Conservation (phyloP, 345 rosid genomes). For the Iberis pinnata region DNA sequence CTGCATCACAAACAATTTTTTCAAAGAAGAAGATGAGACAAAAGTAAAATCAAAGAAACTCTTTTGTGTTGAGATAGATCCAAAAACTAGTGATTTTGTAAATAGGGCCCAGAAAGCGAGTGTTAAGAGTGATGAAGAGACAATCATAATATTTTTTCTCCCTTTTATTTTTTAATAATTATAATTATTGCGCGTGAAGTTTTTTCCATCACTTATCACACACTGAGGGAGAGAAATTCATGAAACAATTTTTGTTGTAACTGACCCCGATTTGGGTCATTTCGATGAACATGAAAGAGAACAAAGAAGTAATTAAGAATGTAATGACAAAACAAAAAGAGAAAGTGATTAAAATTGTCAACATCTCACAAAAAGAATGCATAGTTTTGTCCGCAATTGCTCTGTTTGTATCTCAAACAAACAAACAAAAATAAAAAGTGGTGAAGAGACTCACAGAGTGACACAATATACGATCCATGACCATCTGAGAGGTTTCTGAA, state of each 20-base stretch:
- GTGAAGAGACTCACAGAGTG: constrained; percentile 69
- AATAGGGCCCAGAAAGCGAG: constrained; percentile 30
- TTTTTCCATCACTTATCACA: background rate
- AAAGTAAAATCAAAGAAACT: constrained; percentile 11
- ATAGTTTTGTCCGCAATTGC: constrained; percentile 26
- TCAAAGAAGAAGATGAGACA: constrained; percentile 18
- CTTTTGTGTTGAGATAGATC: background rate
- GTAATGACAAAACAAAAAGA: background rate
- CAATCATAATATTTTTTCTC: background rate
- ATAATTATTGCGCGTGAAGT: constrained; percentile 28
- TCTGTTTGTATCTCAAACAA: constrained; percentile 17
- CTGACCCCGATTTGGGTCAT: background rate
- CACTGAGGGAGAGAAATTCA: background rate
- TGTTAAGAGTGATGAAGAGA: background rate
- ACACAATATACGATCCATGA: constrained; percentile 94
- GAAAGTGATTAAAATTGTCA: constrained; percentile 10
- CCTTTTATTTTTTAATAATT: constrained; percentile 8
- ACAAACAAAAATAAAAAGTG: background rate
- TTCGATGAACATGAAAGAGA: too few species aligned
- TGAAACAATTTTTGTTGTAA: background rate
- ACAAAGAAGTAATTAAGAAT: background rate
- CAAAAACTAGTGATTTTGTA: constrained; percentile 13
- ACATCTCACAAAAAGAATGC: background rate
- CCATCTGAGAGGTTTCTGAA: constrained; percentile 95
- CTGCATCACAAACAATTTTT: constrained; percentile 30